Evolutionary conservation across 306 rosid genomes (phyloP).

Genomic region (Cucurbita maxima): DNA sequence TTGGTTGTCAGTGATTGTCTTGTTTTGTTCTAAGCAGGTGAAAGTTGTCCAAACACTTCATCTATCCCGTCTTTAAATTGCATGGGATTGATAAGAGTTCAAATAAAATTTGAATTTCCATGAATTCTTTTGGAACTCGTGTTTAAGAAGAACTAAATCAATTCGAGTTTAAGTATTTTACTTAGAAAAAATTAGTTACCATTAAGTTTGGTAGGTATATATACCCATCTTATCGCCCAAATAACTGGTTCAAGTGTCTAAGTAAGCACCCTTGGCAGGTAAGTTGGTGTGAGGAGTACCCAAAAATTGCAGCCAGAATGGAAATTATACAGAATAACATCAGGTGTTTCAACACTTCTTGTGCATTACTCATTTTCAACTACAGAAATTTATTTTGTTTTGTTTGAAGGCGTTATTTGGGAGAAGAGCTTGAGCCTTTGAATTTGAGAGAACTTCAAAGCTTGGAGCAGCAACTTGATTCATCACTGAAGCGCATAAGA

Average conservation of each 20-base stretch:
- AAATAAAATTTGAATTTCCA: background rate
- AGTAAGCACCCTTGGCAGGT: slow-evolving; percentile 8
- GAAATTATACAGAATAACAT: slow-evolving; percentile 43
- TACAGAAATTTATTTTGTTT: background rate
- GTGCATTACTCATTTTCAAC: background rate
- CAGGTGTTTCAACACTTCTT: slow-evolving; percentile 24
- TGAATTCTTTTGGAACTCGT: background rate
- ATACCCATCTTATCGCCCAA: no score
- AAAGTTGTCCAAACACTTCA: no score
- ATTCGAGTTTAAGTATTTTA: background rate
- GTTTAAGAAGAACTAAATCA: background rate
- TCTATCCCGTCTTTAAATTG: no score
- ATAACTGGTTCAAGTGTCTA: no score
- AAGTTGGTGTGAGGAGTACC: slow-evolving; percentile 35
- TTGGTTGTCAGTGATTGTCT: background rate
- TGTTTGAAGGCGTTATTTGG: slow-evolving; percentile 35
- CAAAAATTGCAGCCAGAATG: slow-evolving; percentile 37
- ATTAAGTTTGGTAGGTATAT: no score
- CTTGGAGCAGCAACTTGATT: slow-evolving; percentile 62
- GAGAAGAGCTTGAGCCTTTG: slow-evolving; percentile 47
- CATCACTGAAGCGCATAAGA: slow-evolving; percentile 61
- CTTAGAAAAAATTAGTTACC: no score
- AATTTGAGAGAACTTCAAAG: slow-evolving; percentile 58
- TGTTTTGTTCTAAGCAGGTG: background rate
- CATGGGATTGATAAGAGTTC: no score